phyloP scores from a whole-genome alignment of 176 grass and related monocot genomes.

The Rhipidocladum racemiflorum region DNA sequence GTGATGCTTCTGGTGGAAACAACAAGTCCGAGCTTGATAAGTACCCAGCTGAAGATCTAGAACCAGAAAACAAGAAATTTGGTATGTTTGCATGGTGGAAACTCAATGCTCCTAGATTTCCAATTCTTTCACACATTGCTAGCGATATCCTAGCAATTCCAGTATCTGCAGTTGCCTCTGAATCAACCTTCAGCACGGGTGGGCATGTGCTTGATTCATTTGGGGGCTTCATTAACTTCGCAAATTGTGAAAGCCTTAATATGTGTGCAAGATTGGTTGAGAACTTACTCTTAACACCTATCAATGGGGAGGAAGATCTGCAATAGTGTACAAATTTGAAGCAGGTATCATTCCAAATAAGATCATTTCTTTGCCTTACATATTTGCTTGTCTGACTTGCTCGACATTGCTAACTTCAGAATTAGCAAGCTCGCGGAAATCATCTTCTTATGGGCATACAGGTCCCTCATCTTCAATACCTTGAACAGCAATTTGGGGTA shows the following conservation, averaged over 20 bases:
- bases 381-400: background rate
- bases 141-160: too few species aligned
- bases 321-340: background rate
- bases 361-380: background rate
- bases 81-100: background rate
- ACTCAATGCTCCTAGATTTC: background rate
- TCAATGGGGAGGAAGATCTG: background rate
- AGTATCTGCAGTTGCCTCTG: too few species aligned
- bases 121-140: background rate
- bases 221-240: too few species aligned
- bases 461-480: background rate
- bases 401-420: background rate
- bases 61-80: background rate
- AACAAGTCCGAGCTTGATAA: background rate
- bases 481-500: background rate
- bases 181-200: background rate
- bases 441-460: background rate
- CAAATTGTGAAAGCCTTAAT: too few species aligned
- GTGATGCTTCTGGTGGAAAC: background rate
- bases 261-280: too few species aligned
- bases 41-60: background rate
- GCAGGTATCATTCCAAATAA: background rate
- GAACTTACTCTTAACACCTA: background rate
- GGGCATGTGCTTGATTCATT: background rate
- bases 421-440: background rate